Base-by-base conservation (phyloP, 75 land plant genomes). In the Sequoiadendron giganteum region DNA sequence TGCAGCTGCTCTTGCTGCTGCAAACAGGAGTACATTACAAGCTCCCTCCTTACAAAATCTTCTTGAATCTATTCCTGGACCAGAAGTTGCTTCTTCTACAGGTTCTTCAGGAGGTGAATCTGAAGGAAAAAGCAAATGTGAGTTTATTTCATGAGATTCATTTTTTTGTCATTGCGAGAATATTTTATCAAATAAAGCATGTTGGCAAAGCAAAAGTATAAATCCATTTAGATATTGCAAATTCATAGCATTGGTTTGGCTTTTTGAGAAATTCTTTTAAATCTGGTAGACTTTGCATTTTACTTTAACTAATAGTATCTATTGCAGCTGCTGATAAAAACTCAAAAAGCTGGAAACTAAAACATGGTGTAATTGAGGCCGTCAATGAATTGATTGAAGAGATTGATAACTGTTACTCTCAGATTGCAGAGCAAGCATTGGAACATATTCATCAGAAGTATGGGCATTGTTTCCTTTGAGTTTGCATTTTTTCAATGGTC, bases 401-500 rank as follows among this genome's bases (percentile, higher is more conserved):
- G 56, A 95, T 98, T 83, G 92, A 93, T 36, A 95, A 95, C 89
- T 94, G 96, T 87, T 96, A 97, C 90, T 96, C 95, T 65, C 95
- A 93, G 89, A 96, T 98, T 88, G 96, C 99, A 84, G 99, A 98
- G 88, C 99, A 98, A 89, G 99, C 99, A 85, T 94, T 98, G 78
- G 99, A 97, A 94, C 99, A 96, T 84, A 98, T 98, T 54, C 99
- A 98, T 87, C 99, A 97, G 82, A 97, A 98, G 99, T 97, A 96
- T 42, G 61, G 73, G 83, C 83, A 39, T n/a, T 38, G 32, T 19
- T 85, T 40, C 30, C 4, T 45, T 43, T 19, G 2, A 38, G 48
- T 39, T 42, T 80, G 25, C 55, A 13, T 52, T 52, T 52, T 80
- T 68, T 80, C 25, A 16, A 80, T 80, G 42, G 47, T 19, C 47